A percentile compares a stretch with the other conserved stretches of the same genome.
Evolutionary conservation across 805 yeast genomes (phyloP).

Genomic region (Myxozyma neotropica): DNA sequence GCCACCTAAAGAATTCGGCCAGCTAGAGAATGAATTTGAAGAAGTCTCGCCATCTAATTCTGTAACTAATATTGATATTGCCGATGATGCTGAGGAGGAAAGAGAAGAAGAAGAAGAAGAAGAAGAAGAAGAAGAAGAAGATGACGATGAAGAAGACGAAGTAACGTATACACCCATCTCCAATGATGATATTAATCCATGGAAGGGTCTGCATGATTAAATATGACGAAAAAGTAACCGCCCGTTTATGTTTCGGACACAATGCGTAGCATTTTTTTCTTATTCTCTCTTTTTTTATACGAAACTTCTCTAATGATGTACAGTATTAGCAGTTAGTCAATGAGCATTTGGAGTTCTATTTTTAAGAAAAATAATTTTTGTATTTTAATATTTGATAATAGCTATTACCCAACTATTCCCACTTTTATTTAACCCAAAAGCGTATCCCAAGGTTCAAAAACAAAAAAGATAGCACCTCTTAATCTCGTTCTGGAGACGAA

Average conservation of each 20-base stretch:
- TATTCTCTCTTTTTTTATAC: neutral
- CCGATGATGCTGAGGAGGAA: neutral
- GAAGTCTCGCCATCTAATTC: neutral
- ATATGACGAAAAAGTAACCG: no score
- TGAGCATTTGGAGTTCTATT: neutral
- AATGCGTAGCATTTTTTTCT: neutral
- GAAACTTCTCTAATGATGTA: no score
- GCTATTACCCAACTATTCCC: no score
- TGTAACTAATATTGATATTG: neutral
- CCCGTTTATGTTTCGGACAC: no score
- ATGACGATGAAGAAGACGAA: conserved; percentile 12
- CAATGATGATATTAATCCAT: conserved; percentile 19
- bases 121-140: conserved; percentile 24
- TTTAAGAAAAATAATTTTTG: neutral
- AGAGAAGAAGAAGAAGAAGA: neutral
- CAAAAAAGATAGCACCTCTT: neutral
- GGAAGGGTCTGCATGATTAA: conserved; percentile 11
- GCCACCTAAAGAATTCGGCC: neutral
- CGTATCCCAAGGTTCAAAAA: neutral
- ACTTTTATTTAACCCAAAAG: no score
- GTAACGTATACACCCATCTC: conserved; percentile 10
- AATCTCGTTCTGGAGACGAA: conserved; percentile 29
- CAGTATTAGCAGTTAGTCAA: neutral
- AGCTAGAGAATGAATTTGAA: neutral
- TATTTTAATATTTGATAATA: neutral